These are phyloP conservation scores for Endogone sp. DNA, from an alignment of 192 early-diverging fungal genomes.

Conservation along the genomic window DNA sequence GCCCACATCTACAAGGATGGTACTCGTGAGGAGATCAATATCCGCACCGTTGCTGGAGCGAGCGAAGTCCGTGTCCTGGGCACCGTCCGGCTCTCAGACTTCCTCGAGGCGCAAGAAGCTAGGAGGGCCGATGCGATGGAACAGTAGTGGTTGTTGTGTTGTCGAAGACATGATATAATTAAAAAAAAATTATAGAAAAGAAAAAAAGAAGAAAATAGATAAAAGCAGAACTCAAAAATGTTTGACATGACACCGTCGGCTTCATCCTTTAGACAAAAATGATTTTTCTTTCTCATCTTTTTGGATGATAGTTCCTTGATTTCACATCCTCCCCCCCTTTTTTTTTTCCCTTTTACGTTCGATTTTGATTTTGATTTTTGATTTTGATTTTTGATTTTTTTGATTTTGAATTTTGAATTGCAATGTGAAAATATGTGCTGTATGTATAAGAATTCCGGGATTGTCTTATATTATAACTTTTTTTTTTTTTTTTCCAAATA, in stretches of 20 bases:
- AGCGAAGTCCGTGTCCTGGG: constrained; percentile 14
- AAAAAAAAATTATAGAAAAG: too few species aligned
- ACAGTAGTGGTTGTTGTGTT: too few species aligned
- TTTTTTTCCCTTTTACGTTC: background rate
- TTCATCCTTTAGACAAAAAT: background rate
- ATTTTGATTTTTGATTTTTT: too few species aligned
- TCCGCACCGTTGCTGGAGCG: constrained; percentile 15
- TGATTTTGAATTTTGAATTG: too few species aligned
- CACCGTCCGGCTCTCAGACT: constrained; percentile 19
- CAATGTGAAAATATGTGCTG: too few species aligned
- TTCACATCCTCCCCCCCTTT: too few species aligned
- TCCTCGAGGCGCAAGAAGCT: constrained; percentile 8
- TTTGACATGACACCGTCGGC: background rate
- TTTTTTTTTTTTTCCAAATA: too few species aligned
- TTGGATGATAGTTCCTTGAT: too few species aligned
- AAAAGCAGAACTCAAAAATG: background rate
- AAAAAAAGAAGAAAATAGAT: background rate
- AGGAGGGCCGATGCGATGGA: background rate
- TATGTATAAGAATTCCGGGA: too few species aligned
- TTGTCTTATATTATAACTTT: too few species aligned
- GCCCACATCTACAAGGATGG: constrained; percentile 20
- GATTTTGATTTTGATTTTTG: too few species aligned
- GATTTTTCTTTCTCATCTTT: background rate
- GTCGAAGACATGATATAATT: too few species aligned
- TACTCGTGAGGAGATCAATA: constrained; percentile 9